Percentiles rank a stretch among this genome's conserved stretches.
These are phyloP conservation scores for Tolypocladium paradoxum DNA, from an alignment of 2,329 filamentous ascomycete species.

Conservation along the genomic window DNA sequence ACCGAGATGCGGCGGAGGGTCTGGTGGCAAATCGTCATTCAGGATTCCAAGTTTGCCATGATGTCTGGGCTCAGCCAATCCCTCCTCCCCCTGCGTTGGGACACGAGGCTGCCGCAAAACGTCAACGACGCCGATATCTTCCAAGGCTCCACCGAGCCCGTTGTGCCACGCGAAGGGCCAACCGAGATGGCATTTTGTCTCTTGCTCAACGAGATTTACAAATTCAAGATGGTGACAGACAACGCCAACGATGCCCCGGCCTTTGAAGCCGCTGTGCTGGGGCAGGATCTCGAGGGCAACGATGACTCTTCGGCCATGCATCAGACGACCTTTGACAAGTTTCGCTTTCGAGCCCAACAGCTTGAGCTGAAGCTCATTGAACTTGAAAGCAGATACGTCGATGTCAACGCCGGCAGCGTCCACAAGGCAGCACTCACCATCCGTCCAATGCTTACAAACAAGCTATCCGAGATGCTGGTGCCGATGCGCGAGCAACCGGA, in stretches of 20 bases:
- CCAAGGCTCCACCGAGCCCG: conserved; percentile 38
- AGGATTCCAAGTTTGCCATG: conserved; percentile 46
- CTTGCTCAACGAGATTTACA: conserved; percentile 37
- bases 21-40: conserved; percentile 54
- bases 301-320: conserved; percentile 10
- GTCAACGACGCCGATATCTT: conserved; percentile 49
- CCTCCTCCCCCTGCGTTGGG: conserved; percentile 40
- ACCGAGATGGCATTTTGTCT: conserved; percentile 52
- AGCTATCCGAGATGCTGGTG: conserved; percentile 35
- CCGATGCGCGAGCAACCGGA: conserved; percentile 36
- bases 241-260: conserved; percentile 29
- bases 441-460: conserved; percentile 36
- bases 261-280: conserved; percentile 38
- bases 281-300: conserved; percentile 24
- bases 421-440: conserved; percentile 40
- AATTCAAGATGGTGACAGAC: conserved; percentile 35
- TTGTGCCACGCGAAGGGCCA: conserved; percentile 42
- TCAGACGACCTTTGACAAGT: conserved; percentile 24
- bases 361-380: conserved; percentile 32
- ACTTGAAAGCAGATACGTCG: conserved; percentile 38
- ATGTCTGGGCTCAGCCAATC: conserved; percentile 46
- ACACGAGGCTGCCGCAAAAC: conserved; percentile 45
- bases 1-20: conserved; percentile 56
- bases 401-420: conserved; percentile 39
- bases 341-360: conserved; percentile 28